Evolutionary conservation across 129 eudicot species (phyloP).

Genomic region (Artemisia argyi): DNA sequence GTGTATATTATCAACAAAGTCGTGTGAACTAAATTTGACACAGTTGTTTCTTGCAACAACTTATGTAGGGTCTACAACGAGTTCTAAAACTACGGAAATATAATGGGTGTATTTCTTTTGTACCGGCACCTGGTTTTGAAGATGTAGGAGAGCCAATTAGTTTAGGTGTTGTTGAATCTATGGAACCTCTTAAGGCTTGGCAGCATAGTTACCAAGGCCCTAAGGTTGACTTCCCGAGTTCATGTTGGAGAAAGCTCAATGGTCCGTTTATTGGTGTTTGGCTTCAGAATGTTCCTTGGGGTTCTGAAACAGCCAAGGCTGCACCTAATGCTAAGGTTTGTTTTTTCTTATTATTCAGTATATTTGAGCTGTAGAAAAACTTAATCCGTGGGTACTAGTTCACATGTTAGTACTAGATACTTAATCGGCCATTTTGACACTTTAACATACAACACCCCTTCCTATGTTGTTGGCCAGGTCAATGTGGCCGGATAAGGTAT

Average conservation of each 20-base stretch:
- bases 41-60: conserved; percentile 13
- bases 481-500: not conserved
- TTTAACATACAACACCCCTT: not conserved
- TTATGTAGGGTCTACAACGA: conserved; percentile 73
- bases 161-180: conserved; percentile 17
- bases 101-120: conserved; percentile 71
- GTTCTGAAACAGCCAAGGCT: conserved; percentile 77
- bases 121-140: conserved; percentile 93
- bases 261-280: conserved; percentile 91
- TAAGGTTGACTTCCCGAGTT: conserved; percentile 35
- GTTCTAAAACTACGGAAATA: conserved; percentile 65
- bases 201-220: conserved; percentile 62
- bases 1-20: no score
- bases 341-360: conserved; percentile 14
- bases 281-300: conserved; percentile 99
- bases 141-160: conserved; percentile 51
- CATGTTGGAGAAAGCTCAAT: conserved; percentile 66
- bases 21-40: not conserved
- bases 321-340: conserved; percentile 92
- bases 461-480: not conserved
- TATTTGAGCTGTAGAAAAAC: not conserved
- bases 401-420: not conserved
- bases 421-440: not conserved
- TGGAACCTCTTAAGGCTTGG: conserved; percentile 27
- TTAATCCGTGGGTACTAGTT: not conserved